A percentile compares a stretch with the other conserved stretches of the same genome.
Conservation (phyloP, 2,329 filamentous ascomycete species). For the Fusarium keratoplasticum region DNA sequence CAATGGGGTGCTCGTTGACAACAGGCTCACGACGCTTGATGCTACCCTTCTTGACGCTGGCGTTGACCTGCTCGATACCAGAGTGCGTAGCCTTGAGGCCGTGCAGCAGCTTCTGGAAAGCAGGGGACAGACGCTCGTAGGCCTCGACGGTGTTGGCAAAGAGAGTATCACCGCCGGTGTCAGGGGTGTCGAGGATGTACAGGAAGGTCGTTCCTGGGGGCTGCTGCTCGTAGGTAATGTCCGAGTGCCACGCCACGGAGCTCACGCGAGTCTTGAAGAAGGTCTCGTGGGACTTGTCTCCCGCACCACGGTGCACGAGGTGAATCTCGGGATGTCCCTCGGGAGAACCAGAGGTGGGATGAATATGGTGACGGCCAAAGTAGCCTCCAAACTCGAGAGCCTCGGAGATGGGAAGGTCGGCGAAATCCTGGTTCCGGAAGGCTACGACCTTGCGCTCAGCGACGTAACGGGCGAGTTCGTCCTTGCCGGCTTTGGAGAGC, state of each 20-base stretch:
- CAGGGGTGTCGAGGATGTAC: constrained; percentile 85
- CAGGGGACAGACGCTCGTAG: constrained; percentile 82
- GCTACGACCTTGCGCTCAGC: constrained; percentile 83
- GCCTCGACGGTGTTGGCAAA: constrained; percentile 85
- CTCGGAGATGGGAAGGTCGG: constrained; percentile 75
- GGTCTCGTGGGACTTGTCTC: constrained; percentile 60
- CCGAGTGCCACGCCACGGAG: constrained; percentile 89
- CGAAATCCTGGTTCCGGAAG: constrained; percentile 81
- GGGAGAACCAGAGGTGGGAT: constrained; percentile 81
- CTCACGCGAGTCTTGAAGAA: constrained; percentile 78
- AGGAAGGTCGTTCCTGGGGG: constrained; percentile 91
- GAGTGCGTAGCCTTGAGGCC: constrained; percentile 86
- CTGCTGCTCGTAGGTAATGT: constrained; percentile 89
- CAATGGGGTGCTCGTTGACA: constrained; percentile 78
- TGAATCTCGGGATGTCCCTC: constrained; percentile 80
- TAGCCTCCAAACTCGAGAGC: constrained; percentile 78
- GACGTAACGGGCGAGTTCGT: constrained; percentile 81
- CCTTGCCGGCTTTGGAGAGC: constrained; percentile 75
- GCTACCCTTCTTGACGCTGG: constrained; percentile 73
- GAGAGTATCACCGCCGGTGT: constrained; percentile 84
- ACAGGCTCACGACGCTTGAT: constrained; percentile 82
- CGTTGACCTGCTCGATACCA: constrained; percentile 82
- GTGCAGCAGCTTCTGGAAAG: constrained; percentile 83
- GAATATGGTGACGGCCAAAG: constrained; percentile 85
- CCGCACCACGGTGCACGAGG: constrained; percentile 78